Conservation (phyloP, 148 eudicot species). For the Vaccinium vitisidaea region DNA sequence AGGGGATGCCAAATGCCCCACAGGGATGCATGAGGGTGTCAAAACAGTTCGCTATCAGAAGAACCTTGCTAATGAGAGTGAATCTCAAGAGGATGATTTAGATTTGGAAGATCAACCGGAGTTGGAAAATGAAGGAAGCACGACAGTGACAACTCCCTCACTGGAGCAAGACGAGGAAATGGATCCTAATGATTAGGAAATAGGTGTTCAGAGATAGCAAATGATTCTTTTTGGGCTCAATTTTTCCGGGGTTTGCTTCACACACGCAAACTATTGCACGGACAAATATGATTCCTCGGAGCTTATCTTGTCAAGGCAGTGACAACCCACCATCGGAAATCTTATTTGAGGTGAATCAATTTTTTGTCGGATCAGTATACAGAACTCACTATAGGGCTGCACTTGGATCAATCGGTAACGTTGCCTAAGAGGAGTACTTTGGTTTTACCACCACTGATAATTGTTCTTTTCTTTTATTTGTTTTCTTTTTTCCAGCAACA, state of each 20-base stretch:
- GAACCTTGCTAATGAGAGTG: constrained; percentile 32
- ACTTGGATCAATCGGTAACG: background rate
- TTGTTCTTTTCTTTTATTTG: background rate
- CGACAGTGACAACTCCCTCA: constrained; percentile 29
- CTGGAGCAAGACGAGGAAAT: constrained; percentile 80
- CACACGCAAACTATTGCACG: background rate
- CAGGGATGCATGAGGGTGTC: constrained; percentile 50
- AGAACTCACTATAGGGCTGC: background rate
- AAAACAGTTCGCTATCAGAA: constrained; percentile 32
- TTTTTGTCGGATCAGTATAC: constrained; percentile 13
- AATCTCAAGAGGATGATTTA: constrained; percentile 56
- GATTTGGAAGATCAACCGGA: constrained; percentile 47
- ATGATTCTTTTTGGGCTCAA: constrained; percentile 10
- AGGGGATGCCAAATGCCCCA: constrained; percentile 62
- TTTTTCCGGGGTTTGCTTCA: background rate
- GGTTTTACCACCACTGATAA: background rate
- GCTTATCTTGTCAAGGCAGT: background rate
- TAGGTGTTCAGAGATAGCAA: constrained; percentile 16
- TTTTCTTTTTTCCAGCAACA: background rate
- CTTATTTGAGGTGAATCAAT: background rate
- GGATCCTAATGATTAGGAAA: constrained; percentile 75
- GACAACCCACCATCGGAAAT: background rate
- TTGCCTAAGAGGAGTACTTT: too few species aligned
- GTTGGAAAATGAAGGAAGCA: constrained; percentile 40
- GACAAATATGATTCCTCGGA: background rate